Conservation (phyloP, 2,329 filamentous ascomycete species). For the Sporothrix brunneoviolacea region DNA sequence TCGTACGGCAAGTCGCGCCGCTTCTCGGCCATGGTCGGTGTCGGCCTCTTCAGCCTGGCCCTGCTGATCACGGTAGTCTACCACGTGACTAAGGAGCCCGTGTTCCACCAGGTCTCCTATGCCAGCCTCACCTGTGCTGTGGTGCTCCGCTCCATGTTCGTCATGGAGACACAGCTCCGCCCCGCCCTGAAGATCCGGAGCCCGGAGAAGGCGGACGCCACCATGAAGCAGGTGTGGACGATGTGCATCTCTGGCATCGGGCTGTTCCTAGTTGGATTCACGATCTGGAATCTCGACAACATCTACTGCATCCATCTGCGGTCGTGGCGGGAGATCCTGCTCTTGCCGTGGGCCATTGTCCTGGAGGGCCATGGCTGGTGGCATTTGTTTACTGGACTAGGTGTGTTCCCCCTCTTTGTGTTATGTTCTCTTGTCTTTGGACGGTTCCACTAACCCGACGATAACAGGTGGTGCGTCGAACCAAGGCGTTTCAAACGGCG, state of each 20-base stretch:
- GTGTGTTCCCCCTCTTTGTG: constrained; percentile 29
- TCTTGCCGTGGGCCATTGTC: constrained; percentile 72
- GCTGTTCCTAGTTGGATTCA: constrained; percentile 68
- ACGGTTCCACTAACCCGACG: background rate
- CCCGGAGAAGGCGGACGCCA: constrained; percentile 40
- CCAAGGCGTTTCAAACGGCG: too few relatives aligned
- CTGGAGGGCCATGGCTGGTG: constrained; percentile 54
- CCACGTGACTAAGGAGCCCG: constrained; percentile 72
- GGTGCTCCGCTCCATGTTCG: constrained; percentile 66
- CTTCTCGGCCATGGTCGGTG: constrained; percentile 43
- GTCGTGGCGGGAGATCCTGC: constrained; percentile 58
- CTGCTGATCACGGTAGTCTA: constrained; percentile 66
- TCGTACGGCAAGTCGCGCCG: constrained; percentile 53
- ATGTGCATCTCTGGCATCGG: constrained; percentile 62
- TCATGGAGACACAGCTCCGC: constrained; percentile 53
- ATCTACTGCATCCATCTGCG: constrained; percentile 62
- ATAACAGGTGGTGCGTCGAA: constrained; percentile 13
- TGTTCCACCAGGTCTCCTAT: constrained; percentile 77
- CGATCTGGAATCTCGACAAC: constrained; percentile 75
- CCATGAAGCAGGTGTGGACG: constrained; percentile 62
- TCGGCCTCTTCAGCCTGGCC: constrained; percentile 49
- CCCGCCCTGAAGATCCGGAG: constrained; percentile 40
- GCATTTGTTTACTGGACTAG: constrained; percentile 75
- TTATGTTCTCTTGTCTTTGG: background rate
- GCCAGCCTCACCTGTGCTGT: constrained; percentile 64